These are phyloP conservation scores for Trichoderma arundinaceum DNA, from an alignment of 2,329 filamentous ascomycete genomes.

Conservation along the genomic window DNA sequence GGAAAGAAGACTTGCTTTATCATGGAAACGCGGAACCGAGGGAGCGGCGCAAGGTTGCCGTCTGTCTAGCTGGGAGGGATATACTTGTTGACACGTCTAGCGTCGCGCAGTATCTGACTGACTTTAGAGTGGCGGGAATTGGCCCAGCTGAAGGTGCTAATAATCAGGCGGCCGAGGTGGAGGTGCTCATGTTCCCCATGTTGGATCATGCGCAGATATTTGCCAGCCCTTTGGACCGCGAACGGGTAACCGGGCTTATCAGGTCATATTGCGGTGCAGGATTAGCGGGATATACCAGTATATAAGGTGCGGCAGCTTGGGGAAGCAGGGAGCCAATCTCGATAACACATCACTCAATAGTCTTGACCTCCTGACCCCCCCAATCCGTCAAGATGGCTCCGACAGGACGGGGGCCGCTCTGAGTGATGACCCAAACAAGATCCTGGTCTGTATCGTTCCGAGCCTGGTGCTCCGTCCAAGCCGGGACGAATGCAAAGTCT, in stretches of 20 bases:
- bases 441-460: conserved; percentile 67
- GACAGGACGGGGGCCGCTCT: conserved; percentile 64
- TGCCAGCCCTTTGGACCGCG: conserved; percentile 44
- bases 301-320: conserved; percentile 17
- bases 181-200: conserved; percentile 64
- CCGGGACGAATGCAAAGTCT: conserved; percentile 73
- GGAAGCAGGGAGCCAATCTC: conserved; percentile 16
- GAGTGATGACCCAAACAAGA: conserved; percentile 68
- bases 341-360: conserved; percentile 31
- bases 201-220: conserved; percentile 71
- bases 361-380: conserved; percentile 55
- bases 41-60: conserved; percentile 53
- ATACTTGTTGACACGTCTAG: conserved; percentile 67
- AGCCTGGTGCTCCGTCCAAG: conserved; percentile 73
- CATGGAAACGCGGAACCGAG: conserved; percentile 32
- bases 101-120: conserved; percentile 61
- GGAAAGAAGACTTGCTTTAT: conserved; percentile 65
- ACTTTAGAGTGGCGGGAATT: conserved; percentile 1
- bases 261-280: conserved; percentile 37
- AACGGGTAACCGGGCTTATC: conserved; percentile 42
- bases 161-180: conserved; percentile 45
- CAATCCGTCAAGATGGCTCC: conserved; percentile 68
- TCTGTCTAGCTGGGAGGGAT: conserved; percentile 64
- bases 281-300: conserved; percentile 20
- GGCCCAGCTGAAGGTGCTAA: conserved; percentile 12